Evolutionary conservation across 2,329 filamentous ascomycete species (phyloP).

Genomic region (Alternaria triticimaculans): DNA sequence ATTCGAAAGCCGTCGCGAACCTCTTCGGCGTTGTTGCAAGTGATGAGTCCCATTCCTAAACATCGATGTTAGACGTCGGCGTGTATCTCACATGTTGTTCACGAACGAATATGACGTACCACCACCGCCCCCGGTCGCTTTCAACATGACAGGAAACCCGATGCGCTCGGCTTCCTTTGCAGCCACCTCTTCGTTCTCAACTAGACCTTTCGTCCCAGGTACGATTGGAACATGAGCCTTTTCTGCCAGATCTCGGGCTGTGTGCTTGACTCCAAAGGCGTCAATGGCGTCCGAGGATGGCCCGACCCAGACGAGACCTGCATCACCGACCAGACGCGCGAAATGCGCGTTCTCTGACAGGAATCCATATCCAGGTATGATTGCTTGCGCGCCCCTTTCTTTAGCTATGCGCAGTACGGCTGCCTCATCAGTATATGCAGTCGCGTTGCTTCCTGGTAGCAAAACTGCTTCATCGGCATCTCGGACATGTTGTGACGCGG

Average conservation of each 20-base stretch:
- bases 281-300: constrained; percentile 62
- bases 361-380: constrained; percentile 73
- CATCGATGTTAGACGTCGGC: background rate
- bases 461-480: constrained; percentile 61
- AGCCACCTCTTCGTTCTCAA: constrained; percentile 44
- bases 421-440: constrained; percentile 58
- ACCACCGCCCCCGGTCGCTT: constrained; percentile 66
- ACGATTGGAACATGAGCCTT: constrained; percentile 62
- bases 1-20: constrained; percentile 55
- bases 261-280: constrained; percentile 66
- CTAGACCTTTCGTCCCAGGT: constrained; percentile 59
- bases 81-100: background rate
- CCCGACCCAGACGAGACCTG: constrained; percentile 66
- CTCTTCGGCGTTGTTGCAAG: constrained; percentile 12
- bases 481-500: constrained; percentile 61
- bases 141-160: constrained; percentile 63
- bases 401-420: constrained; percentile 61
- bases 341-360: constrained; percentile 69
- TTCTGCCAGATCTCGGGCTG: constrained; percentile 61
- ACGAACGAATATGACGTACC: constrained; percentile 37
- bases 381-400: constrained; percentile 58
- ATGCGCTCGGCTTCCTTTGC: constrained; percentile 55
- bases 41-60: constrained; percentile 54
- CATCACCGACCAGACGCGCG: constrained; percentile 59
- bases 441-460: constrained; percentile 56